Evolutionary conservation across 2,329 filamentous ascomycete species (phyloP).

Genomic region (Exophiala viscosa): DNA sequence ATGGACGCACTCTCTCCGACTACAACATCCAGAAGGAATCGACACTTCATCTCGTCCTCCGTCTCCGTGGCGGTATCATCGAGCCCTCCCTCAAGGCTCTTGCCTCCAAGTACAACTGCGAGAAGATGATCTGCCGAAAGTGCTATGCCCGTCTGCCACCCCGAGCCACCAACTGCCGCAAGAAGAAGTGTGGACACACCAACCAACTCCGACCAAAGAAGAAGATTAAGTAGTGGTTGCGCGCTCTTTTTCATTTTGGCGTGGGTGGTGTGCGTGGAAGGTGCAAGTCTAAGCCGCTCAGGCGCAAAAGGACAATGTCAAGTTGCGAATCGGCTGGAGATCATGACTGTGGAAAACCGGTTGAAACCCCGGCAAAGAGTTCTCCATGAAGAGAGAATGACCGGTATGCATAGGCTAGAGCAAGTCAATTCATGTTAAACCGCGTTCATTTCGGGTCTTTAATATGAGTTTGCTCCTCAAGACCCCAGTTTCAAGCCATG

Average conservation of each 20-base stretch:
- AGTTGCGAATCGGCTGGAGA: neutral
- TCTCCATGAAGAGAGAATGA: neutral
- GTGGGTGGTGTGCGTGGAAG: constrained; percentile 26
- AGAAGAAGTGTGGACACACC: constrained; percentile 99
- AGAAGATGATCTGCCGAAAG: constrained; percentile 99
- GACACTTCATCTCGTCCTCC: constrained; percentile 95
- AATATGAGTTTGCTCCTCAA: neutral
- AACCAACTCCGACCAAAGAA: constrained; percentile 99
- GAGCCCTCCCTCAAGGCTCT: constrained; percentile 98
- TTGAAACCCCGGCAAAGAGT: too few species aligned
- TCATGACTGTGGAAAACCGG: neutral
- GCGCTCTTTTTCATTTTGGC: constrained; percentile 34
- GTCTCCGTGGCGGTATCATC: constrained; percentile 98
- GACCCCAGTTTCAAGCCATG: neutral
- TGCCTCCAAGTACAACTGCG: constrained; percentile 99
- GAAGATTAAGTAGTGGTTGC: constrained; percentile 88
- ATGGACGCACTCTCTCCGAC: constrained; percentile 92
- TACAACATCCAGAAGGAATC: constrained; percentile 99
- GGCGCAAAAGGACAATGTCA: neutral
- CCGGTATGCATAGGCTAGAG: constrained; percentile 7
- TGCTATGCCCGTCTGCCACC: constrained; percentile 99
- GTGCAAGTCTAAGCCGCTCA: neutral
- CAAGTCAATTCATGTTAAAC: constrained; percentile 8
- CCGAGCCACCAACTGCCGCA: constrained; percentile 99
- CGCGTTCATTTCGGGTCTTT: neutral